Percentiles rank a stretch among this genome's conserved stretches.
These are phyloP conservation scores for Alternaria sp. DNA, from an alignment of 2,329 filamentous ascomycete species.

Conservation along the genomic window DNA sequence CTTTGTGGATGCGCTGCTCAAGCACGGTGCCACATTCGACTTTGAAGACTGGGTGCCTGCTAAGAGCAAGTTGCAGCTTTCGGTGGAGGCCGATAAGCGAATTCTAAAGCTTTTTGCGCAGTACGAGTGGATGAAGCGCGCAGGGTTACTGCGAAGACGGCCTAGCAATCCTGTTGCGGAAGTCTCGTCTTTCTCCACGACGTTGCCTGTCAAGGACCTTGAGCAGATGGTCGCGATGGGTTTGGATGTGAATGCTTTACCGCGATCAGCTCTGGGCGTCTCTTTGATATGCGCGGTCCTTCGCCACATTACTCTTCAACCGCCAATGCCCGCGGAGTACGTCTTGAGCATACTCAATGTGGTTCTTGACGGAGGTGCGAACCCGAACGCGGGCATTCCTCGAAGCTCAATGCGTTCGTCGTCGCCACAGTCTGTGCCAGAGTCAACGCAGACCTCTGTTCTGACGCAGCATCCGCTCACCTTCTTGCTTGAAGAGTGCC, in stretches of 20 bases:
- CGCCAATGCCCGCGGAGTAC: slow-evolving; percentile 23
- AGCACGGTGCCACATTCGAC: slow-evolving; percentile 32
- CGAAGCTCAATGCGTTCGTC: slow-evolving; percentile 16
- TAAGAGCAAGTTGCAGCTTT: slow-evolving; percentile 14
- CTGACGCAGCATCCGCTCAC: slow-evolving; percentile 29
- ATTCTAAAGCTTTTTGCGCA: slow-evolving; percentile 32
- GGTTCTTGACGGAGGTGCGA: slow-evolving; percentile 20
- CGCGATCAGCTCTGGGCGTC: slow-evolving; percentile 18
- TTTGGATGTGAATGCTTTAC: slow-evolving; percentile 29
- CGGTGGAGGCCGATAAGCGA: slow-evolving; percentile 18
- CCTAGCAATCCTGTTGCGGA: slow-evolving; percentile 10
- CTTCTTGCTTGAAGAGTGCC: slow-evolving; percentile 33
- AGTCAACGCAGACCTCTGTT: slow-evolving; percentile 7
- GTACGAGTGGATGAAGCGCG: slow-evolving; percentile 36
- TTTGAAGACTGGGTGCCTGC: slow-evolving; percentile 34
- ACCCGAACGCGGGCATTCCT: slow-evolving; percentile 28
- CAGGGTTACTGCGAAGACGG: slow-evolving; percentile 23
- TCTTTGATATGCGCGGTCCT: slow-evolving; percentile 35
- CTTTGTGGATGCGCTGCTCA: slow-evolving; percentile 38
- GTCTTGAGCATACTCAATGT: slow-evolving; percentile 26
- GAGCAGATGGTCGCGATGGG: slow-evolving; percentile 32
- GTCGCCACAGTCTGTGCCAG: slow-evolving; percentile 12
- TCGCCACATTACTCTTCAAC: slow-evolving; percentile 21
- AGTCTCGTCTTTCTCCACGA: slow-evolving; percentile 17
- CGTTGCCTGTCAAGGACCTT: slow-evolving; percentile 31